Base-by-base conservation (phyloP, 352 stramenopile species). In the Phytophthora aleatoria region DNA sequence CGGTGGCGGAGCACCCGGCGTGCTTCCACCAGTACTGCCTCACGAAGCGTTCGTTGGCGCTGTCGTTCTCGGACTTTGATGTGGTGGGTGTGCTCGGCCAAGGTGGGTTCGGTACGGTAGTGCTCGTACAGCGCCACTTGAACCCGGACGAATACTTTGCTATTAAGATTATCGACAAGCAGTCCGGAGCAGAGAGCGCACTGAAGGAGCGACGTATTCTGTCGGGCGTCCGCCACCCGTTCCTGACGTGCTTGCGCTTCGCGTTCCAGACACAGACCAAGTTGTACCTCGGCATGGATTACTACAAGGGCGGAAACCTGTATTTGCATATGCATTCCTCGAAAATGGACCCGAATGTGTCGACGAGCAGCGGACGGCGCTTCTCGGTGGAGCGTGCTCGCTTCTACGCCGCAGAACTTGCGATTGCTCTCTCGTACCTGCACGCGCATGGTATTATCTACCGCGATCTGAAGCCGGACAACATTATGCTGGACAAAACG, bases 141-240 rank as follows among this genome's bases (percentile, higher is more conserved):
- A 90, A 78, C 50, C 67, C 74, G 39, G 83, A 92, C 54, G 83
- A 94, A 57, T 90, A 90, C 65, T 94, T 92, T 57, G 86, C 86
- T 41, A 93, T 94, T 66, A 94, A 94, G 74, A 94, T 94, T 64
- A 92, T 92, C 58, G 84, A 92, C 71, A 94, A 94, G 59, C 79
- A 91, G 49, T 92, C 80, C 11, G 81, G 80, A 33, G 84, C 84
- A 11, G 83, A 94, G 55, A 87, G 73, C 24, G 84, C 86, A 28
- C 54, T 92, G 2, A 94, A 92, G 47, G 86, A 94, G 55, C 74
- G 82, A 5, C 80, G 82, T 24, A 94, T 94, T 38, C 59, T 94
- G 63, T 90, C 79, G 13, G 84, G 81, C 24, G 76, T 94, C 31
- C 83, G 81, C 31, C 86, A 94, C 52, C 86, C 86, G 51, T 94